phyloP scores from a whole-genome alignment of 2,329 filamentous ascomycete genomes.

The Ceratocystis cacaofunesta region DNA sequence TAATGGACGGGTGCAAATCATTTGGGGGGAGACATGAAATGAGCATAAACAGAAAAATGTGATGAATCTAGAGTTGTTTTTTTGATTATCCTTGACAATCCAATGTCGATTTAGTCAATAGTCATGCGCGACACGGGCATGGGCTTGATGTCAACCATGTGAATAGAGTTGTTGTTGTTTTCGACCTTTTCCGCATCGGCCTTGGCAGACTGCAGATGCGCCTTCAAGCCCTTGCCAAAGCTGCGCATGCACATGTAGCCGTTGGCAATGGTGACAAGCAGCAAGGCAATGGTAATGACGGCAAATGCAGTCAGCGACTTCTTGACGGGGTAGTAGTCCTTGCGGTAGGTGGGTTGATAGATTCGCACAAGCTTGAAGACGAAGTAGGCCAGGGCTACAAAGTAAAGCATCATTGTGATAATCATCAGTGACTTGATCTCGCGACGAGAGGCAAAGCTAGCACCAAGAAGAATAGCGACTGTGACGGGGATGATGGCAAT shows the following conservation, averaged over 20 bases:
- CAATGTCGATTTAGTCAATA: slow-evolving; percentile 34
- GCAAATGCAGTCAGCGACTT: slow-evolving; percentile 87
- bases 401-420: slow-evolving; percentile 66
- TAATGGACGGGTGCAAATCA: neutral
- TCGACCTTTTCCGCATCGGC: slow-evolving; percentile 40
- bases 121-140: slow-evolving; percentile 43
- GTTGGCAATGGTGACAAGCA: slow-evolving; percentile 76
- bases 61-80: neutral
- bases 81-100: neutral
- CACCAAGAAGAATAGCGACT: slow-evolving; percentile 70
- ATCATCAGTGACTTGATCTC: slow-evolving; percentile 72
- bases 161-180: slow-evolving; percentile 35
- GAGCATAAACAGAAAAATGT: neutral
- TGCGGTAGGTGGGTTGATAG: slow-evolving; percentile 50
- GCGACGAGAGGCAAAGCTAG: slow-evolving; percentile 64
- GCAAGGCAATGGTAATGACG: slow-evolving; percentile 76
- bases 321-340: slow-evolving; percentile 61
- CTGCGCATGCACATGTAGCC: slow-evolving; percentile 79
- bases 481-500: slow-evolving; percentile 83
- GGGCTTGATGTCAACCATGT: slow-evolving; percentile 41
- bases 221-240: slow-evolving; percentile 79
- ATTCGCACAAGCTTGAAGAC: slow-evolving; percentile 96
- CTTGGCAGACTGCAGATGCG: slow-evolving; percentile 51
- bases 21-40: slow-evolving; percentile 13
- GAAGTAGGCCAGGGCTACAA: slow-evolving; percentile 85